A percentile compares a stretch with the other conserved stretches of the same genome.
phyloP scores from a whole-genome alignment of 768 basidiomycete genomes.

The Suillus luteus region DNA sequence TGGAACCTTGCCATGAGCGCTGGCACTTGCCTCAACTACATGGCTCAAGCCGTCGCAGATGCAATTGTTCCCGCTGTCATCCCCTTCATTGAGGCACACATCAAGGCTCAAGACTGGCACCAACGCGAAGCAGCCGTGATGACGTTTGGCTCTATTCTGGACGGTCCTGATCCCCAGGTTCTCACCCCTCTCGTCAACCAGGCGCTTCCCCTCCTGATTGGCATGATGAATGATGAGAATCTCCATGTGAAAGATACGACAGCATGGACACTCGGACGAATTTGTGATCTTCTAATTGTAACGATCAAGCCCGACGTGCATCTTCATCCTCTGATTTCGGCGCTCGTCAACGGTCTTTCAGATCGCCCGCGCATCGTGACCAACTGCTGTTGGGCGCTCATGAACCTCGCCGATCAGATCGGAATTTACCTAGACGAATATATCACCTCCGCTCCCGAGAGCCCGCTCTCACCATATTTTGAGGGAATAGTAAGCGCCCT shows the following conservation, averaged over 20 bases:
- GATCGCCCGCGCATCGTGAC: constrained; percentile 85
- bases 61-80: constrained; percentile 90
- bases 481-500: constrained; percentile 85
- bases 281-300: constrained; percentile 85
- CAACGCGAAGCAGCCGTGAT: constrained; percentile 96
- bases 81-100: constrained; percentile 97
- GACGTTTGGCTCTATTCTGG: constrained; percentile 97
- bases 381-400: constrained; percentile 95
- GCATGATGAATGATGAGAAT: constrained; percentile 90
- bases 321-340: constrained; percentile 78
- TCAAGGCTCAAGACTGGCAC: constrained; percentile 92
- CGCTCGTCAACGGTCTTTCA: constrained; percentile 77
- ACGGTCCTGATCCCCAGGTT: constrained; percentile 88
- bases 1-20: constrained; percentile 99
- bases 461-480: constrained; percentile 85
- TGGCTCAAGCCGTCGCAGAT: constrained; percentile 90
- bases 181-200: constrained; percentile 91
- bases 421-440: constrained; percentile 68
- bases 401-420: constrained; percentile 93
- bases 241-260: constrained; percentile 93
- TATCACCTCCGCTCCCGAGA: constrained; percentile 46
- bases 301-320: constrained; percentile 90
- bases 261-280: constrained; percentile 95
- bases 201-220: constrained; percentile 90
- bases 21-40: constrained; percentile 84